phyloP scores from a whole-genome alignment of 768 basidiomycete species.

The Boletus pseudo-olivaceus region DNA sequence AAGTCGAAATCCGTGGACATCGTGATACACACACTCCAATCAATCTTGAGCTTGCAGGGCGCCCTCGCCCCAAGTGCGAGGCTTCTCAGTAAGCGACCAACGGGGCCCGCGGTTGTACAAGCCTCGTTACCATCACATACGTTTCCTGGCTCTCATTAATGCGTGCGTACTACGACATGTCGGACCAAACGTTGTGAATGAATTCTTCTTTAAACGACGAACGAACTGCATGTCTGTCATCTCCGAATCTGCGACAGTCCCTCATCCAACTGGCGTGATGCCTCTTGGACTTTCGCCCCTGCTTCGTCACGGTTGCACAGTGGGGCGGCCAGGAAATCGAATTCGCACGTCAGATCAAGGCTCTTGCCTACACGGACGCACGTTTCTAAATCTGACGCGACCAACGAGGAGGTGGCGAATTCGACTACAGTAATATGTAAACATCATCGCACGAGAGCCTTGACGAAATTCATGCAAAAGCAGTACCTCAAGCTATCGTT shows the following conservation, averaged over 20 bases:
- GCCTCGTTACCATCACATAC: constrained; percentile 3
- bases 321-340: constrained; percentile 13
- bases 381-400: not conserved
- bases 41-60: not conserved
- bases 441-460: not conserved
- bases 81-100: constrained; percentile 11
- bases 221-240: constrained; percentile 5
- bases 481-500: not conserved
- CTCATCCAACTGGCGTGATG: not conserved
- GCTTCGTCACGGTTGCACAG: constrained; percentile 10
- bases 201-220: not conserved
- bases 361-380: not conserved
- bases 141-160: constrained; percentile 4
- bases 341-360: constrained; percentile 9
- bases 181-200: not conserved
- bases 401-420: not conserved
- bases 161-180: not conserved
- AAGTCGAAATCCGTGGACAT: constrained; percentile 15
- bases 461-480: constrained; percentile 1
- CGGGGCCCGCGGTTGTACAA: constrained; percentile 16
- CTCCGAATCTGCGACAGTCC: not conserved
- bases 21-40: not conserved
- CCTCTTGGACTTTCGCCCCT: not conserved
- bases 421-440: not conserved
- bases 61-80: constrained; percentile 20